phyloP scores from a whole-genome alignment of 2,329 filamentous ascomycete genomes.

The Trichophyton verrucosum region DNA sequence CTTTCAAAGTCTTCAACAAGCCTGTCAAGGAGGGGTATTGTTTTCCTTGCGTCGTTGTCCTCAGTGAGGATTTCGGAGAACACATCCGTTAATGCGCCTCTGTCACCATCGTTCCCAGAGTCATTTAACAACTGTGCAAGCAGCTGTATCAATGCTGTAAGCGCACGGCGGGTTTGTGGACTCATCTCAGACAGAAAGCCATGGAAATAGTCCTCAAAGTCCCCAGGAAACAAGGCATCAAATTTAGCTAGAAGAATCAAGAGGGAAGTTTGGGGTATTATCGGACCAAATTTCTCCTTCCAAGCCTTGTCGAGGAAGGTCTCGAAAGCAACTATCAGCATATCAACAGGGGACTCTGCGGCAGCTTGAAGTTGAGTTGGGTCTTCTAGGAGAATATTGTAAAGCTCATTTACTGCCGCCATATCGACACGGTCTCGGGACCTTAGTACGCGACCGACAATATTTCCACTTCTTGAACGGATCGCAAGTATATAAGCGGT shows the following conservation, averaged over 20 bases:
- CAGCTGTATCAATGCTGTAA: constrained; percentile 71
- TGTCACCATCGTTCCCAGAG: constrained; percentile 80
- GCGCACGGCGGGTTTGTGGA: constrained; percentile 57
- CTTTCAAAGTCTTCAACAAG: constrained; percentile 80
- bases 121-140: constrained; percentile 79
- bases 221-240: constrained; percentile 30
- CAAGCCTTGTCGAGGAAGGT: constrained; percentile 83
- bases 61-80: constrained; percentile 79
- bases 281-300: constrained; percentile 74
- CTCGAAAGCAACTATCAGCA: constrained; percentile 83
- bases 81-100: constrained; percentile 73
- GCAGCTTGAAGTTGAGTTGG: constrained; percentile 65
- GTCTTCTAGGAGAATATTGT: constrained; percentile 75
- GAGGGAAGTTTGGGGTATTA: constrained; percentile 61
- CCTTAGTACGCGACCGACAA: constrained; percentile 64
- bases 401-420: constrained; percentile 73
- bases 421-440: constrained; percentile 61
- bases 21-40: constrained; percentile 77
- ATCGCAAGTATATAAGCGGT: constrained; percentile 70
- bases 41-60: constrained; percentile 63
- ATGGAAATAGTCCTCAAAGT: constrained; percentile 47
- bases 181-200: constrained; percentile 41
- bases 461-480: constrained; percentile 74
- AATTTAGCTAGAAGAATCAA: constrained; percentile 54
- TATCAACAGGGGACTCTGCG: constrained; percentile 64